Percentiles rank a stretch among this genome's conserved stretches.
Evolutionary conservation across 805 yeast species (phyloP).

Genomic region (Naumovozyma castellii): DNA sequence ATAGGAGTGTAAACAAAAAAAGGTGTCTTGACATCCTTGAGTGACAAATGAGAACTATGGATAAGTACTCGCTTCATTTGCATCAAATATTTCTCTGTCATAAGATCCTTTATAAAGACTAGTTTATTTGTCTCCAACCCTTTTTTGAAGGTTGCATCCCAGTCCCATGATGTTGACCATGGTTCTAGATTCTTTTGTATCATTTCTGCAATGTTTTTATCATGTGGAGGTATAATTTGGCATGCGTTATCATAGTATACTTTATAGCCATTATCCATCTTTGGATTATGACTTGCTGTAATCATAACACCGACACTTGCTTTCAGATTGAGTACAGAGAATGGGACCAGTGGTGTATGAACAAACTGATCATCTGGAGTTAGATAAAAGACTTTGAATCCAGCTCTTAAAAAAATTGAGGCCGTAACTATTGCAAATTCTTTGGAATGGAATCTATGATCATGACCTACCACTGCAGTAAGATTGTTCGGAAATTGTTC

Average conservation of each 20-base stretch:
- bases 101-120: constrained; percentile 34
- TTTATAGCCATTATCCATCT: constrained; percentile 84
- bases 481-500: constrained; percentile 22
- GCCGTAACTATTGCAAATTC: constrained; percentile 75
- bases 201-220: constrained; percentile 53
- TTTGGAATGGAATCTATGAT: constrained; percentile 75
- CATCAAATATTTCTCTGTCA: constrained; percentile 35
- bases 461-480: constrained; percentile 71
- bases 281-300: constrained; percentile 84
- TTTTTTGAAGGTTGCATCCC: constrained; percentile 30
- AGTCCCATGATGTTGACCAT: constrained; percentile 44
- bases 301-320: constrained; percentile 87
- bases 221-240: constrained; percentile 92
- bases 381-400: constrained; percentile 60
- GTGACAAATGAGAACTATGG: neutral
- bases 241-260: constrained; percentile 92
- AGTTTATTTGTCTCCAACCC: constrained; percentile 25
- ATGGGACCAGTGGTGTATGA: constrained; percentile 92
- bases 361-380: constrained; percentile 31
- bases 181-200: constrained; percentile 58
- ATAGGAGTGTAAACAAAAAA: constrained; percentile 80
- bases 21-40: constrained; percentile 15
- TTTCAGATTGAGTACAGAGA: constrained; percentile 51
- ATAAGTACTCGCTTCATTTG: constrained; percentile 30
- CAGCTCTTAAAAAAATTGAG: constrained; percentile 56